A percentile compares a stretch with the other conserved stretches of the same genome.
Evolutionary conservation across 179 eudicot species (phyloP).

Genomic region (Dionaea muscipula): DNA sequence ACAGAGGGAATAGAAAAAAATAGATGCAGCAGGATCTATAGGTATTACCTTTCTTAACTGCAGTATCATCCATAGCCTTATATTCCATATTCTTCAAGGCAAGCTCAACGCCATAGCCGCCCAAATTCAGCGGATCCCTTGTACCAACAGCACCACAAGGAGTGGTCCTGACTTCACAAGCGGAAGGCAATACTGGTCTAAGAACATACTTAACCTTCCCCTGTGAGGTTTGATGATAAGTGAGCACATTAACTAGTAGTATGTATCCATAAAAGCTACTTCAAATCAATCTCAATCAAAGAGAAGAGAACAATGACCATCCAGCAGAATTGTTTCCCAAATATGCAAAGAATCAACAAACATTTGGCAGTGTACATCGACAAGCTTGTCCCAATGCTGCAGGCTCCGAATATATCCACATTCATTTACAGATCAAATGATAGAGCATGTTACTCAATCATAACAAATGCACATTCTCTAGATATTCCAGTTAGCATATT

Average conservation of each 20-base stretch:
- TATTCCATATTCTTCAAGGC: slow-evolving; percentile 99
- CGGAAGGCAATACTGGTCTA: slow-evolving; percentile 71
- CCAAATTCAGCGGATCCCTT: slow-evolving; percentile 66
- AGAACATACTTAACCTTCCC: slow-evolving; percentile 68
- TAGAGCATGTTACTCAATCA: too few relatives aligned
- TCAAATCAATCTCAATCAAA: too few relatives aligned
- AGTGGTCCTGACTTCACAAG: slow-evolving; percentile 57
- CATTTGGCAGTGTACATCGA: too few relatives aligned
- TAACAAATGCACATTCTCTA: too few relatives aligned
- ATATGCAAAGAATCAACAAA: too few relatives aligned
- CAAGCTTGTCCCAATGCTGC: too few relatives aligned
- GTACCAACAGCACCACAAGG: slow-evolving; percentile 73
- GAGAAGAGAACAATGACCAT: too few relatives aligned
- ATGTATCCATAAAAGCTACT: too few relatives aligned
- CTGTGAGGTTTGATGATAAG: slow-evolving; percentile 24
- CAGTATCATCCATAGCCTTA: slow-evolving; percentile 98
- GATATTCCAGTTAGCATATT: too few relatives aligned
- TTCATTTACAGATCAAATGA: too few relatives aligned
- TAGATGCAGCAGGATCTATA: background rate
- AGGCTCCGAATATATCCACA: too few relatives aligned
- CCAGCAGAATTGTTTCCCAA: too few relatives aligned
- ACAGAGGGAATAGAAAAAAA: background rate
- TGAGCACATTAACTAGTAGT: slow-evolving; percentile 7
- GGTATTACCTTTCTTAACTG: slow-evolving; percentile 69
- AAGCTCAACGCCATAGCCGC: slow-evolving; percentile 98